Evolutionary conservation across 1,139 yeast species (phyloP), one percentile per base, ranked within the genome.

Genomic region (Kazachstania sp.): DNA sequence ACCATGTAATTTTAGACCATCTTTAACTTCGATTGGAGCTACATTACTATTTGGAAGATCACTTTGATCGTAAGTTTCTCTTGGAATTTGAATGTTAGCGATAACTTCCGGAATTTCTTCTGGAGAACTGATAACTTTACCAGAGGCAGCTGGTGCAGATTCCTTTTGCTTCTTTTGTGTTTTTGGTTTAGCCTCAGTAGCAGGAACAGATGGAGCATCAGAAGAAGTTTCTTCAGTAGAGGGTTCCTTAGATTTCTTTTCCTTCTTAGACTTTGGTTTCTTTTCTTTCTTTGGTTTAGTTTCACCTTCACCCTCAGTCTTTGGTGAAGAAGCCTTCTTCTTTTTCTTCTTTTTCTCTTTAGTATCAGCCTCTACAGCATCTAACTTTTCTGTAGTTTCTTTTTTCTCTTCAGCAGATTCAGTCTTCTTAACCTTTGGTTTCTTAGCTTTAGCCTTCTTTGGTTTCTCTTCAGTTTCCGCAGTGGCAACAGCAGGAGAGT

Each of bases 1-100:
- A 4, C 43, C 38, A 29, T 44, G 52, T 16, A 53, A 39, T 20
- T 51, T 48, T n/a, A 41, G 47, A n/a, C 34, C 45, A 18, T 44
- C 45, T 16, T 30, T 23, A 36, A 8, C 41, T n/a, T 38, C 41
- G 15, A n/a, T n/a, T 29, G 46, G 53, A 13, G 36, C 36, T n/a
- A 41, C 46, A 9, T 40, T 45, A 19, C 44, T 29, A 15, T 37
- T 28, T 38, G 35, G 12, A 18, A 45, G 30, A 15, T 42, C 11
- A 31, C 53, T 49, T 34, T 44, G 37, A 40, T 50, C 52, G 19
- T 45, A 48, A 13, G 34, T 31, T 39, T 43, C 39, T 20, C 34
- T 37, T 45, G 47, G 43, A 37, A 43, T 43, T 15, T 20, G 29
- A 37, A 45, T 46, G 16, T 35, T 20, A 31, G 44, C 30, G 30